Percentiles rank a stretch among this genome's conserved stretches.
phyloP scores from a whole-genome alignment of 495 filamentous ascomycete genomes.

The Aspergillus diversus region DNA sequence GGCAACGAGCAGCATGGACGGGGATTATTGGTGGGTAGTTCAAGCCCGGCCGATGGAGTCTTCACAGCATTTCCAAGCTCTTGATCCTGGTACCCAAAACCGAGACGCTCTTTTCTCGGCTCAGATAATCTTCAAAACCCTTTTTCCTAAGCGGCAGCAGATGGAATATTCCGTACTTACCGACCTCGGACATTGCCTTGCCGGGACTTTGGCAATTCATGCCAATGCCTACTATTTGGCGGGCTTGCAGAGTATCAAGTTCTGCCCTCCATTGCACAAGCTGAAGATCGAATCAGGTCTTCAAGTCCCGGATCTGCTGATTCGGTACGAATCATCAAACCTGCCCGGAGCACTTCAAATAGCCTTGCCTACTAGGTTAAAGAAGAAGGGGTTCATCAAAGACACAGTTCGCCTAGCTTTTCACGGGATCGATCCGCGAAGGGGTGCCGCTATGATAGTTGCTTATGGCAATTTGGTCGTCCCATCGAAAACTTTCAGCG shows the following conservation, averaged over 20 bases:
- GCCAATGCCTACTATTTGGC: conserved; percentile 45
- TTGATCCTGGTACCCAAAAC: conserved; percentile 13
- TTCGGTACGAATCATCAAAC: conserved; percentile 38
- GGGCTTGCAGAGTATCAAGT: conserved; percentile 35
- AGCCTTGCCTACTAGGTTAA: conserved; percentile 31
- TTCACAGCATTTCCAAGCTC: conserved; percentile 14
- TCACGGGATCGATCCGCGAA: conserved; percentile 43
- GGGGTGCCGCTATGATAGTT: conserved; percentile 41
- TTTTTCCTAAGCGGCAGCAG: conserved; percentile 28
- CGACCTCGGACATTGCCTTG: conserved; percentile 43
- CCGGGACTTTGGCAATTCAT: conserved; percentile 46
- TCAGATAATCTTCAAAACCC: conserved; percentile 35
- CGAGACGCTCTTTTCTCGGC: conserved; percentile 23
- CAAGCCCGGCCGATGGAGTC: conserved; percentile 48
- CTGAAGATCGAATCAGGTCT: conserved; percentile 37
- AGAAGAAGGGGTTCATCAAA: conserved; percentile 35
- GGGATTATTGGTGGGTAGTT: conserved; percentile 77
- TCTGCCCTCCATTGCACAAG: conserved; percentile 39
- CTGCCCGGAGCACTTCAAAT: conserved; percentile 40
- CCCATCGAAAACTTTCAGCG: conserved; percentile 31
- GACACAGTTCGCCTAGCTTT: conserved; percentile 46
- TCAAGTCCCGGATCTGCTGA: conserved; percentile 40
- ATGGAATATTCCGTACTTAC: conserved; percentile 35
- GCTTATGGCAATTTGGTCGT: conserved; percentile 39
- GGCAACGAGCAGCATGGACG: conserved; percentile 69